Evolutionary conservation across 768 basidiomycete genomes (phyloP).

Genomic region (Suillus subalutaceus): DNA sequence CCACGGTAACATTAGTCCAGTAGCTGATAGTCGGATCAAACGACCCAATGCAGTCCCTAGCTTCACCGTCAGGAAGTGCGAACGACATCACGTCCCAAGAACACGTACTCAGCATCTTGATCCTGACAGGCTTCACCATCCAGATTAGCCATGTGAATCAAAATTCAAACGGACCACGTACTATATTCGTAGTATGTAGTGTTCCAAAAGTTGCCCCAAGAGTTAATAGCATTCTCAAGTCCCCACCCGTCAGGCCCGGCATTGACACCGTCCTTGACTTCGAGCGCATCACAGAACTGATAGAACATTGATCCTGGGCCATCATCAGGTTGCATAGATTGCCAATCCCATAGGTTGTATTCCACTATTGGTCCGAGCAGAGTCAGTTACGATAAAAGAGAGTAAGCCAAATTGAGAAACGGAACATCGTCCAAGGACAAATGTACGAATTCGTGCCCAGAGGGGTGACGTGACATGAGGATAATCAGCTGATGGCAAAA

Average conservation of each 20-base stretch:
- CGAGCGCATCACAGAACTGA: slow-evolving; percentile 43
- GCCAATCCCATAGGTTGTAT: slow-evolving; percentile 64
- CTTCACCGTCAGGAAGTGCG: slow-evolving; percentile 38
- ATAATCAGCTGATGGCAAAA: neutral
- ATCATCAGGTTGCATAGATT: slow-evolving; percentile 51
- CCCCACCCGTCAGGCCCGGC: slow-evolving; percentile 61
- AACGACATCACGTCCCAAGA: slow-evolving; percentile 6
- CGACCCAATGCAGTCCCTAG: slow-evolving; percentile 43
- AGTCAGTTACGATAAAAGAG: neutral
- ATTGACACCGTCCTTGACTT: slow-evolving; percentile 39
- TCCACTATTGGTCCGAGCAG: slow-evolving; percentile 25
- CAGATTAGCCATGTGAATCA: neutral
- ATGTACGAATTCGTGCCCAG: neutral
- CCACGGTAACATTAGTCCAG: slow-evolving; percentile 58
- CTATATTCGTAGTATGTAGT: slow-evolving; percentile 46
- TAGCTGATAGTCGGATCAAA: slow-evolving; percentile 39
- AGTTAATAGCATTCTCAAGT: slow-evolving; percentile 55
- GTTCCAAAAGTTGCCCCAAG: slow-evolving; percentile 66
- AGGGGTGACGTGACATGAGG: neutral
- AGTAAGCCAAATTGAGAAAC: neutral
- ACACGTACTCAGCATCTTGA: slow-evolving; percentile 48
- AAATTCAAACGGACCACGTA: slow-evolving; percentile 26
- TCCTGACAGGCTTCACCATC: slow-evolving; percentile 52
- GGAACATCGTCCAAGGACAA: neutral
- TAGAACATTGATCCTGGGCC: slow-evolving; percentile 43